A percentile compares a stretch with the other conserved stretches of the same genome.
These are phyloP conservation scores for Candida ascalaphidarum DNA, from an alignment of 805 yeast species.

Conservation along the genomic window DNA sequence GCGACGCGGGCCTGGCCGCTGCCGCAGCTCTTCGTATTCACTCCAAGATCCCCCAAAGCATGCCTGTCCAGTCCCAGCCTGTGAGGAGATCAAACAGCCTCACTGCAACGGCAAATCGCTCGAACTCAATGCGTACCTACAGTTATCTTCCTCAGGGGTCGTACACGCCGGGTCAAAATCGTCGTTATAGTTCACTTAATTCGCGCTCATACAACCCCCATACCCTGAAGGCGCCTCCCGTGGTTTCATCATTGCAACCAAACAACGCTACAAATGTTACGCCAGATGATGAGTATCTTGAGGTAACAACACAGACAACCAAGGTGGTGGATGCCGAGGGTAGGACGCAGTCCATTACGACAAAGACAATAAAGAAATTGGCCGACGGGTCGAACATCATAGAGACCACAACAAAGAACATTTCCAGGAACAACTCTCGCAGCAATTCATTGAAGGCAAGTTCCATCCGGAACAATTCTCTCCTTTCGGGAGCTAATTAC, in stretches of 20 bases:
- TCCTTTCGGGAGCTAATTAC: slow-evolving; percentile 7
- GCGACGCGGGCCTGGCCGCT: slow-evolving; percentile 34
- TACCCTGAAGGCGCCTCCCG: too few species aligned
- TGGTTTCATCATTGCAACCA: too few species aligned
- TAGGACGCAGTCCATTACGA: slow-evolving; percentile 29
- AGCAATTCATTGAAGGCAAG: slow-evolving; percentile 14
- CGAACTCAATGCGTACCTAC: slow-evolving; percentile 27
- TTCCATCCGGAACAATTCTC: slow-evolving; percentile 13
- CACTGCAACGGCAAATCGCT: slow-evolving; percentile 7
- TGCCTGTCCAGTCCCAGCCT: neutral
- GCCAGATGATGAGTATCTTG: too few species aligned
- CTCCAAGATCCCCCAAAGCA: slow-evolving; percentile 7
- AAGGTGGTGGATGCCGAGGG: slow-evolving; percentile 32
- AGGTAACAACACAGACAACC: slow-evolving; percentile 36
- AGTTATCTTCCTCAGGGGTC: slow-evolving; percentile 32
- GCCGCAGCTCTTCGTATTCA: slow-evolving; percentile 31
- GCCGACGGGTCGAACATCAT: slow-evolving; percentile 36
- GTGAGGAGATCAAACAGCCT: slow-evolving; percentile 15
- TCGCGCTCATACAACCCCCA: too few species aligned
- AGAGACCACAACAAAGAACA: slow-evolving; percentile 34
- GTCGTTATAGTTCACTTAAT: too few species aligned
- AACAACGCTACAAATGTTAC: too few species aligned
- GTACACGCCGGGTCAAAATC: slow-evolving; percentile 26
- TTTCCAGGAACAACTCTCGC: slow-evolving; percentile 25
- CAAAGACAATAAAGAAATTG: slow-evolving; percentile 25